These are phyloP conservation scores for Turnera subulata DNA, from an alignment of 345 rosid genomes.

Conservation along the genomic window DNA sequence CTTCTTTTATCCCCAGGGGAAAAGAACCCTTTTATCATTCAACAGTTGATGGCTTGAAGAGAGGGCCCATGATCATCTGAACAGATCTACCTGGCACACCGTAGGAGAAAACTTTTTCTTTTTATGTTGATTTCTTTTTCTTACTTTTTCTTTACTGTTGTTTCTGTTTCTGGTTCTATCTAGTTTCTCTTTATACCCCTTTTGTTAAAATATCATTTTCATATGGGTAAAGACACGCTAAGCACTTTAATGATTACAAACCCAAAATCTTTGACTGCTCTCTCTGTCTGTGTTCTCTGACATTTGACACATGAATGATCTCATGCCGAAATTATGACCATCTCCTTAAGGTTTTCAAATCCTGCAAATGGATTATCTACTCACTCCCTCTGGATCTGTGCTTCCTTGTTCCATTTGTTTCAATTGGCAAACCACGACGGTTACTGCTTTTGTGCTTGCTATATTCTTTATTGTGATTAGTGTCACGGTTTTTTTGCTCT, in stretches of 20 bases:
- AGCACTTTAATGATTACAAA: slow-evolving; percentile 30
- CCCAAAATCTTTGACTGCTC: slow-evolving; percentile 39
- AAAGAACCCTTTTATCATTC: slow-evolving; percentile 39
- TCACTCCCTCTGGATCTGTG: too few relatives aligned
- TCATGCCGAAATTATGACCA: too few relatives aligned
- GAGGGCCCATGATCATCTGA: slow-evolving; percentile 19
- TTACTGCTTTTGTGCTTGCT: too few relatives aligned
- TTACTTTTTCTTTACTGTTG: slow-evolving; percentile 32
- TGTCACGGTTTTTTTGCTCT: too few relatives aligned
- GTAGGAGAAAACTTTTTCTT: slow-evolving; percentile 15
- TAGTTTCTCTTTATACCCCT: not conserved
- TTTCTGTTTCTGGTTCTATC: not conserved
- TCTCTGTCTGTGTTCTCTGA: not conserved
- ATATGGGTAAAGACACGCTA: slow-evolving; percentile 28
- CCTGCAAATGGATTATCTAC: too few relatives aligned
- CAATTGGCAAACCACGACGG: too few relatives aligned
- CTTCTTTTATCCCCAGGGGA: slow-evolving; percentile 9
- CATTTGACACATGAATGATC: too few relatives aligned
- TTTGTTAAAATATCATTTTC: slow-evolving; percentile 41
- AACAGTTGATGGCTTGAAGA: slow-evolving; percentile 26
- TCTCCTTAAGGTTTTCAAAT: too few relatives aligned
- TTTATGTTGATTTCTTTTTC: slow-evolving; percentile 14
- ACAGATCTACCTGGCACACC: slow-evolving; percentile 39
- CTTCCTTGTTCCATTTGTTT: too few relatives aligned
- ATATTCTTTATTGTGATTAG: too few relatives aligned